A percentile compares a stretch with the other conserved stretches of the same genome.
These are phyloP conservation scores for Fagus sylvatica DNA, from an alignment of 306 rosid species.

Conservation along the genomic window DNA sequence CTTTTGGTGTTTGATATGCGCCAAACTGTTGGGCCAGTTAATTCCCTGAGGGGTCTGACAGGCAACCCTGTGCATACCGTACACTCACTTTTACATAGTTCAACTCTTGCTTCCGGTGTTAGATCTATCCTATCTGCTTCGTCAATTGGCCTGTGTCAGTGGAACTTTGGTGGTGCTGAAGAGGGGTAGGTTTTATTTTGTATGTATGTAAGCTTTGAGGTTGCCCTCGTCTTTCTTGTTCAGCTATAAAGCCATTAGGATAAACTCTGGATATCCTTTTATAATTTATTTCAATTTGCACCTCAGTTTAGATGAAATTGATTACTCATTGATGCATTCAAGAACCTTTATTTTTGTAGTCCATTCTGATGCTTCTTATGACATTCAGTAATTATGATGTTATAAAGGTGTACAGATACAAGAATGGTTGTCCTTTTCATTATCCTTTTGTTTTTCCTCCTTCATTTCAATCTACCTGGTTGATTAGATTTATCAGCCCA, in stretches of 20 bases:
- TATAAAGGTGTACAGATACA: background rate
- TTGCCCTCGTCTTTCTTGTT: constrained; percentile 6
- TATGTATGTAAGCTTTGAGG: constrained; percentile 16
- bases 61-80: constrained; percentile 79
- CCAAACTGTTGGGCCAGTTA: constrained; percentile 72
- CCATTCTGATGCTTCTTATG: too few relatives aligned
- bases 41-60: constrained; percentile 55
- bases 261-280: background rate
- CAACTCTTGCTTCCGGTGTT: constrained; percentile 44
- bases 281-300: background rate
- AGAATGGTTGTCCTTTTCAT: background rate
- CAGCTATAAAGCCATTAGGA: background rate
- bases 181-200: constrained; percentile 59
- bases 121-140: constrained; percentile 76
- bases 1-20: constrained; percentile 80
- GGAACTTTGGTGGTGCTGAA: constrained; percentile 63
- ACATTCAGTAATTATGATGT: too few relatives aligned
- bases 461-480: background rate
- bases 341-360: background rate
- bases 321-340: background rate
- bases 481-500: background rate
- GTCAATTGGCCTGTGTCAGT: constrained; percentile 71
- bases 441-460: background rate
- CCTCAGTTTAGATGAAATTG: background rate
- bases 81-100: constrained; percentile 54